These are phyloP conservation scores for Suillus sp. DNA, from an alignment of 768 basidiomycete genomes.

Conservation along the genomic window DNA sequence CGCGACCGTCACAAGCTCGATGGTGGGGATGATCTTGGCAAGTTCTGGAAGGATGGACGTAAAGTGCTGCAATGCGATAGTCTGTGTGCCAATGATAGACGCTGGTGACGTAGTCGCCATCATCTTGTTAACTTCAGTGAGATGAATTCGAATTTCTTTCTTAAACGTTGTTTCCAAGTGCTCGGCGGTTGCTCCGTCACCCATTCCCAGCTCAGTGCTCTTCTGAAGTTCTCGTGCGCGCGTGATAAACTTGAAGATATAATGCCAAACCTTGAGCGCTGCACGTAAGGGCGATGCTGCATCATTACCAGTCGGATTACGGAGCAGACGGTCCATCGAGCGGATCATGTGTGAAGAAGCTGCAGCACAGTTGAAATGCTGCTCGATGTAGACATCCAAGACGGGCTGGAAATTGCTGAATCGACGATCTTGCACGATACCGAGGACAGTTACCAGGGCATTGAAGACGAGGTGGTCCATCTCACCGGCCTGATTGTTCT, in stretches of 20 bases:
- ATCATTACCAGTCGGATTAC: slow-evolving; percentile 69
- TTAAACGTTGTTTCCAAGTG: slow-evolving; percentile 86
- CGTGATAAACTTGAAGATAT: slow-evolving; percentile 93
- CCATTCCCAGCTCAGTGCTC: slow-evolving; percentile 74
- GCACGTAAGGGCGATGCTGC: slow-evolving; percentile 80
- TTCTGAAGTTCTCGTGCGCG: slow-evolving; percentile 90
- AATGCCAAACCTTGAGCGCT: slow-evolving; percentile 95
- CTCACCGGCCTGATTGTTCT: slow-evolving; percentile 70
- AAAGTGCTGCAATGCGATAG: slow-evolving; percentile 91
- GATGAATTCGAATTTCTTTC: slow-evolving; percentile 74
- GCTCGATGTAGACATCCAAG: slow-evolving; percentile 89
- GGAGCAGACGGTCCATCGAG: slow-evolving; percentile 83
- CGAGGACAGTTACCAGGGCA: slow-evolving; percentile 86
- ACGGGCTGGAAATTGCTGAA: slow-evolving; percentile 96
- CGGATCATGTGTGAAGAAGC: slow-evolving; percentile 85
- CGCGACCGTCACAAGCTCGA: slow-evolving; percentile 85
- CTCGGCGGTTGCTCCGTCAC: slow-evolving; percentile 79
- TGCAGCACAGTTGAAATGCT: slow-evolving; percentile 79
- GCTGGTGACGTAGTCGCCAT: slow-evolving; percentile 80
- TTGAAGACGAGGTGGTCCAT: slow-evolving; percentile 89
- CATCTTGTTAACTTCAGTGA: slow-evolving; percentile 82
- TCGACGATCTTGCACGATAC: slow-evolving; percentile 89
- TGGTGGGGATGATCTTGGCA: slow-evolving; percentile 72
- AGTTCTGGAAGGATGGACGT: slow-evolving; percentile 90
- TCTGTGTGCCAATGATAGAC: slow-evolving; percentile 95